Conservation (phyloP, 345 rosid genomes). For the Rhizophora mangle region DNA sequence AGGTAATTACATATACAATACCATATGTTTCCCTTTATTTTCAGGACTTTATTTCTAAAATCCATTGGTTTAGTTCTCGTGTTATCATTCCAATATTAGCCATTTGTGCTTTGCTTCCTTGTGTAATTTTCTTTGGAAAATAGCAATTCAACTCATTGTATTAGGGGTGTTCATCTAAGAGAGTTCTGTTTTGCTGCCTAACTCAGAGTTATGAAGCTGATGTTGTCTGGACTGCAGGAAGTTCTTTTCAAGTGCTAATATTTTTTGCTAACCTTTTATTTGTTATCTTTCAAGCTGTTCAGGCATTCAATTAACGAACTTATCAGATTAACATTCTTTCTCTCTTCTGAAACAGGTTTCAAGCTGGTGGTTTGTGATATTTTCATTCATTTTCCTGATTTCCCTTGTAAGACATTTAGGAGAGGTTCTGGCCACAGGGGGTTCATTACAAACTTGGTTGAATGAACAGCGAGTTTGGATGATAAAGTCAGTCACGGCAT, state of each 20-base stretch:
- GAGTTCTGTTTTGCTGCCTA: too few relatives aligned
- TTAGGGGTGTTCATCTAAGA: too few relatives aligned
- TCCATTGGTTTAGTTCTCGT: too few relatives aligned
- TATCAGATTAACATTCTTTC: neutral
- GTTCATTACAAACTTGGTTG: constrained; percentile 8
- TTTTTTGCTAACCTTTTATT: too few relatives aligned
- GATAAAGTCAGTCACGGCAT: constrained; percentile 23
- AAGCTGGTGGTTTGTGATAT: constrained; percentile 6
- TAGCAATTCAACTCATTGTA: too few relatives aligned
- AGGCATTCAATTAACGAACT: neutral
- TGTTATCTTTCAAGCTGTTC: too few relatives aligned
- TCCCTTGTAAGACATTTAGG: constrained; percentile 8
- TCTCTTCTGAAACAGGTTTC: constrained; percentile 10
- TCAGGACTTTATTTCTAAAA: neutral
- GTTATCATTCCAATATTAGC: neutral
- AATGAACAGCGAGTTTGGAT: constrained; percentile 21
- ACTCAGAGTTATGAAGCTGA: too few relatives aligned
- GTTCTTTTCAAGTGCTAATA: too few relatives aligned
- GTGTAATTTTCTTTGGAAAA: too few relatives aligned
- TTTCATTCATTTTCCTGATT: constrained; percentile 8
- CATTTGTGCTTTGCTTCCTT: too few relatives aligned
- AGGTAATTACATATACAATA: constrained; percentile 8
- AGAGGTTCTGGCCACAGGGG: constrained; percentile 18
- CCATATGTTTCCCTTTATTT: neutral
- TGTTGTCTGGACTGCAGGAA: too few relatives aligned